A percentile compares a stretch with the other conserved stretches of the same genome.
These are phyloP conservation scores for Cymbopogon citratus DNA, from an alignment of 176 grass and related monocot species.

Conservation along the genomic window DNA sequence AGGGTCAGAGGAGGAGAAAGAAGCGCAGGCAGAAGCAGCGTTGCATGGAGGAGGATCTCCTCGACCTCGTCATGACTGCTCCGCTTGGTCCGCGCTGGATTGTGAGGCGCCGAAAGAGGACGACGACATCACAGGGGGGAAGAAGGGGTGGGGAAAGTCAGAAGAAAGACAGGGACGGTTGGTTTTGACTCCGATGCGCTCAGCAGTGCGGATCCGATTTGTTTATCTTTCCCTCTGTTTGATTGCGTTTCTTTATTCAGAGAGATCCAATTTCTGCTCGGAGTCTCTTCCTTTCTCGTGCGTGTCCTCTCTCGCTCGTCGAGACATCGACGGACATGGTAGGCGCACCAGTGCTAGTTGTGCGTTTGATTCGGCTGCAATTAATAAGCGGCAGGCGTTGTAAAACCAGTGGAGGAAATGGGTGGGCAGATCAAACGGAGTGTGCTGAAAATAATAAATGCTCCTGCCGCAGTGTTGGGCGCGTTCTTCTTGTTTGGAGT, in stretches of 20 bases:
- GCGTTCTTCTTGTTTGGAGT: not conserved
- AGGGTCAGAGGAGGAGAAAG: not conserved
- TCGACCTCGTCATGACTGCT: not conserved
- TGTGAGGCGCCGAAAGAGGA: conserved; percentile 8
- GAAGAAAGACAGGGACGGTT: conserved; percentile 36
- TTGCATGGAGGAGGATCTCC: not conserved
- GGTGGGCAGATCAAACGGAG: not conserved
- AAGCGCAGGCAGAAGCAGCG: not conserved
- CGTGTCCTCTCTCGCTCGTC: not conserved
- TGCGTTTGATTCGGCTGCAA: conserved; percentile 23
- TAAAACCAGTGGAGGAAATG: not conserved
- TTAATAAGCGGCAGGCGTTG: conserved; percentile 4
- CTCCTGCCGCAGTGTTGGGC: not conserved
- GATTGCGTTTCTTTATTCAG: not conserved
- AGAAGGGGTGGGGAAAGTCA: conserved; percentile 34
- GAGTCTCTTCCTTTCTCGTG: conserved; percentile 44
- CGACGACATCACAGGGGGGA: not conserved
- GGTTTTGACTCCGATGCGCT: conserved; percentile 60
- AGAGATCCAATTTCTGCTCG: not conserved
- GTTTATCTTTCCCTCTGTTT: not conserved
- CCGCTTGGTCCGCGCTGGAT: not conserved
- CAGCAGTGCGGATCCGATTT: conserved; percentile 21
- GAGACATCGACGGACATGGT: not conserved
- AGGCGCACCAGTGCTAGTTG: not conserved
- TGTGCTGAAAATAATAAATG: not conserved